phyloP scores from a whole-genome alignment of 2,329 filamentous ascomycete genomes.

The Balansia obtecta region DNA sequence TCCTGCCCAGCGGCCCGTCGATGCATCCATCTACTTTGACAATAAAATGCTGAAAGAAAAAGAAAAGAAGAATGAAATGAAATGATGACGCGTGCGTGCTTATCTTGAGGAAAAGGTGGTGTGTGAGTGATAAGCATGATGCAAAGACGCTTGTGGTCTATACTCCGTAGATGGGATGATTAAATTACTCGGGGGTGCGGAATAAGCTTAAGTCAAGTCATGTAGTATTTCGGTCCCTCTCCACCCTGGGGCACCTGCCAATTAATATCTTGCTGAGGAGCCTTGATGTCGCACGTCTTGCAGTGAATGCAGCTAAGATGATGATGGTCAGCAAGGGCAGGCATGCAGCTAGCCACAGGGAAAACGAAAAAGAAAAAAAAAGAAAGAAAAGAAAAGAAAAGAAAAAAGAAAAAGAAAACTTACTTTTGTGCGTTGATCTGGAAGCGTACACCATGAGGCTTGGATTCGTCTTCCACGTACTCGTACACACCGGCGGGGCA shows the following conservation, averaged over 20 bases:
- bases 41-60: background rate
- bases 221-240: slow-evolving; percentile 61
- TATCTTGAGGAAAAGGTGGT: no score
- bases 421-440: slow-evolving; percentile 98
- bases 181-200: background rate
- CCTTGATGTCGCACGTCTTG: slow-evolving; percentile 99
- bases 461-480: slow-evolving; percentile 85
- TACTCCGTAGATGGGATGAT: slow-evolving; percentile 6
- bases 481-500: slow-evolving; percentile 97
- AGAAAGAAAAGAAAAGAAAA: no score
- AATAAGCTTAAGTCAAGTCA: slow-evolving; percentile 45
- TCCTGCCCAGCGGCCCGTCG: slow-evolving; percentile 3
- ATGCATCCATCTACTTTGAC: slow-evolving; percentile 1
- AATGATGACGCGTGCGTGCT: background rate
- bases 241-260: slow-evolving; percentile 93
- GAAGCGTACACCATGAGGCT: slow-evolving; percentile 81
- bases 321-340: background rate
- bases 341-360: no score
- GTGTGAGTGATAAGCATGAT: slow-evolving; percentile 10
- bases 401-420: slow-evolving; percentile 31
- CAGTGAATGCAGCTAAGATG: slow-evolving; percentile 81
- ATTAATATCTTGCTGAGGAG: slow-evolving; percentile 91
- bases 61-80: background rate
- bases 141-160: background rate
- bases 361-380: no score